A percentile compares a stretch with the other conserved stretches of the same genome.
These are phyloP conservation scores for Camellia oleifera DNA, from an alignment of 179 eudicot genomes.

Conservation along the genomic window DNA sequence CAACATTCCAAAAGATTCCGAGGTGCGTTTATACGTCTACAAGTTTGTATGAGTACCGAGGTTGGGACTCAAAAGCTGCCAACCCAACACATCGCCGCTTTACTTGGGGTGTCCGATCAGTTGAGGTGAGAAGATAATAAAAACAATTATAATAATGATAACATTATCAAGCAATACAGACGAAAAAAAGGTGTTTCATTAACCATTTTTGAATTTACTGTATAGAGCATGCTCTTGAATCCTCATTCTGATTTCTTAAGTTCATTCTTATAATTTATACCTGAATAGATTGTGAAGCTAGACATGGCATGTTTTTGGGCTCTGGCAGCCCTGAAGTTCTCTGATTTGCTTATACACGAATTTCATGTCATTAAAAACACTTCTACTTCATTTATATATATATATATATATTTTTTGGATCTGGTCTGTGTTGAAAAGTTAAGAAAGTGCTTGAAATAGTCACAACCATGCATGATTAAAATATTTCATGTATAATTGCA, in stretches of 20 bases:
- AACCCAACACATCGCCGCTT: constrained; percentile 80
- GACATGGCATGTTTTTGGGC: not conserved
- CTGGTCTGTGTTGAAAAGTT: not conserved
- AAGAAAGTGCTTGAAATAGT: not conserved
- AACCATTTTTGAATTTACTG: not conserved
- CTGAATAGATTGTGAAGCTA: not conserved
- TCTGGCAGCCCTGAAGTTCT: not conserved
- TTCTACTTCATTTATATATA: not conserved
- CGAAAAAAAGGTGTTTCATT: not conserved
- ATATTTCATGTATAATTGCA: constrained; percentile 27
- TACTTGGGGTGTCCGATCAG: constrained; percentile 86
- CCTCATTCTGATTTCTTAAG: not conserved
- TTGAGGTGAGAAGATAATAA: constrained; percentile 52
- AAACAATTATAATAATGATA: not conserved
- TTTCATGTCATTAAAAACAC: not conserved
- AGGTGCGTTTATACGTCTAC: constrained; percentile 92
- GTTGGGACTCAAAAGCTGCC: constrained; percentile 89
- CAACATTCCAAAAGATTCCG: constrained; percentile 78
- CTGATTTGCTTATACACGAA: not conserved
- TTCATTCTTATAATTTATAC: not conserved
- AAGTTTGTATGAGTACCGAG: constrained; percentile 77
- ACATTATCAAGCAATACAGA: not conserved
- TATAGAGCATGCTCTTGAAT: not conserved
- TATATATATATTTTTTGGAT: not conserved
- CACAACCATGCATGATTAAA: constrained; percentile 1